Percentiles rank a stretch among this genome's conserved stretches.
Evolutionary conservation across 441 rosid species (phyloP).

Genomic region (Bruguiera hainesii): DNA sequence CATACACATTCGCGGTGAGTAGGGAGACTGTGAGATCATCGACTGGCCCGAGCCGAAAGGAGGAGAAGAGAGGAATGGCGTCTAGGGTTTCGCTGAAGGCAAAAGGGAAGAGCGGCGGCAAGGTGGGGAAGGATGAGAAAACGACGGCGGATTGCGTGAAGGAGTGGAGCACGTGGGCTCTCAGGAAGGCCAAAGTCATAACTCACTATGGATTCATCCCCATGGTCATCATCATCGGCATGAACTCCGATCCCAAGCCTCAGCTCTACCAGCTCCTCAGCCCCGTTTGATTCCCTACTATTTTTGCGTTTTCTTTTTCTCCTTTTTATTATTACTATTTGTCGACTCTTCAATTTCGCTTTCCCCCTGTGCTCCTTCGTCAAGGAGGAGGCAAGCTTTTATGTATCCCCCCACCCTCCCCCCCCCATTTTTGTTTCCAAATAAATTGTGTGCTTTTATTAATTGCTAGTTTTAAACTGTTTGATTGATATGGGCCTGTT

Average conservation of each 20-base stretch:
- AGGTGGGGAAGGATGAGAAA: slow-evolving; percentile 45
- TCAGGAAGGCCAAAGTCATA: slow-evolving; percentile 75
- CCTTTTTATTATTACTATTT: slow-evolving; percentile 13
- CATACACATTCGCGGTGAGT: too few relatives aligned
- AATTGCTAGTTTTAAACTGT: too few relatives aligned
- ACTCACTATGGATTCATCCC: slow-evolving; percentile 95
- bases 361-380: too few relatives aligned
- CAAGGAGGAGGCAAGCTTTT: too few relatives aligned
- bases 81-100: slow-evolving; percentile 37
- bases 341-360: slow-evolving; percentile 31
- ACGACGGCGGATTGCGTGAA: slow-evolving; percentile 43
- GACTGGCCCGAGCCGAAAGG: too few relatives aligned
- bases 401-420: too few relatives aligned
- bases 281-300: slow-evolving; percentile 47
- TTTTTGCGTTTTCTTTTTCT: too few relatives aligned
- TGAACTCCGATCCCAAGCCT: slow-evolving; percentile 92
- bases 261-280: slow-evolving; percentile 75
- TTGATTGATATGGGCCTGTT: too few relatives aligned
- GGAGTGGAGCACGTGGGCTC: slow-evolving; percentile 85
- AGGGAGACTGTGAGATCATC: too few relatives aligned
- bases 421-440: too few relatives aligned
- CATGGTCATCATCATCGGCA: slow-evolving; percentile 72
- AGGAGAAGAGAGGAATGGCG: neutral
- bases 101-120: slow-evolving; percentile 48
- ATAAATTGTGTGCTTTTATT: too few relatives aligned